A percentile compares a stretch with the other conserved stretches of the same genome.
phyloP scores from a whole-genome alignment of 768 basidiomycete genomes.

The Boletus vermiculosoides region DNA sequence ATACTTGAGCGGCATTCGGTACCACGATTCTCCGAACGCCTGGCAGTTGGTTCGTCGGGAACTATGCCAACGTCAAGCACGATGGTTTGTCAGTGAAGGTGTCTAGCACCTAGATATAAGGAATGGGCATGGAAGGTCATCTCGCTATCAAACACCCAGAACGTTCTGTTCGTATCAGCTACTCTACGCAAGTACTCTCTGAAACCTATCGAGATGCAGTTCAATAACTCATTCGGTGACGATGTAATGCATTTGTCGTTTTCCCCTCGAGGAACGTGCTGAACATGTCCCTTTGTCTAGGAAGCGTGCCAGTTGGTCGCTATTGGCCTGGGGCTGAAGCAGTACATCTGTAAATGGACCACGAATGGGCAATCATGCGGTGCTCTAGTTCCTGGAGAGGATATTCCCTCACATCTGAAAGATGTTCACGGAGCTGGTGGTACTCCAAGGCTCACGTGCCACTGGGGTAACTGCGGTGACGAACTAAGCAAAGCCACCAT shows the following conservation, averaged over 20 bases:
- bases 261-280: not conserved
- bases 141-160: not conserved
- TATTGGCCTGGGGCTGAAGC: not conserved
- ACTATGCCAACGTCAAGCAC: slow-evolving; percentile 15
- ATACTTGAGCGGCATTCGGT: not conserved
- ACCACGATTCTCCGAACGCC: slow-evolving; percentile 4
- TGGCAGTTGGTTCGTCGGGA: slow-evolving; percentile 17
- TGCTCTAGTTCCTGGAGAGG: slow-evolving; percentile 9
- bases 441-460: slow-evolving; percentile 5
- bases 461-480: slow-evolving; percentile 21
- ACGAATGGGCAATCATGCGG: slow-evolving; percentile 13
- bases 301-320: slow-evolving; percentile 11
- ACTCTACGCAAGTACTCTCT: not conserved
- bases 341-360: slow-evolving; percentile 12
- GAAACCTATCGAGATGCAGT: not conserved
- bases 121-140: not conserved
- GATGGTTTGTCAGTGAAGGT: not conserved
- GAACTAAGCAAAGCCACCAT: slow-evolving; percentile 10
- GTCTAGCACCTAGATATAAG: slow-evolving; percentile 14
- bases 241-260: slow-evolving; percentile 7
- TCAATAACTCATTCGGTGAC: slow-evolving; percentile 10
- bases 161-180: not conserved
- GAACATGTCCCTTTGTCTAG: slow-evolving; percentile 4
- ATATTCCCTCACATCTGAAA: slow-evolving; percentile 19
- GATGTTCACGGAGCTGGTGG: slow-evolving; percentile 6